Evolutionary conservation across 2,329 filamentous ascomycete species (phyloP).

Genomic region (Venturiaceae sp.): DNA sequence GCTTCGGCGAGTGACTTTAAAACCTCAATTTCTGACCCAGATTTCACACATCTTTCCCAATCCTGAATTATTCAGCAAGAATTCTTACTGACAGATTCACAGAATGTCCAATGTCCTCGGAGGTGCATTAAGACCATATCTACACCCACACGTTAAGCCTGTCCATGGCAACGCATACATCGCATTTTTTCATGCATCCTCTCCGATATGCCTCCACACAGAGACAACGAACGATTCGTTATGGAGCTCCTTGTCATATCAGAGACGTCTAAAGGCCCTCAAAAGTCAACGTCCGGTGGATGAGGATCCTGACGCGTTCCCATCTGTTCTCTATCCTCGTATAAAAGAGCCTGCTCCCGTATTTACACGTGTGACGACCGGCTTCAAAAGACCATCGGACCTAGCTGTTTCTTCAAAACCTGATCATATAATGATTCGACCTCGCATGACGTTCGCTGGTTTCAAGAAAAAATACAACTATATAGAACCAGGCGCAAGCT

Average conservation of each 20-base stretch:
- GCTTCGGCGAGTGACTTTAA: slow-evolving; percentile 10
- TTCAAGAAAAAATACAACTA: not conserved
- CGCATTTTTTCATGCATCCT: not conserved
- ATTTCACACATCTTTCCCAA: not conserved
- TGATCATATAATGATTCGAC: not conserved
- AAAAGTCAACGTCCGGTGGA: not conserved
- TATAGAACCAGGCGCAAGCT: not conserved
- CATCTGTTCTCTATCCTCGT: not conserved
- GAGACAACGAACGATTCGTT: not conserved
- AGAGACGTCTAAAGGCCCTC: not conserved
- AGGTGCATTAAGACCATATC: slow-evolving; percentile 1
- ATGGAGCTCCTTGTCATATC: slow-evolving; percentile 4
- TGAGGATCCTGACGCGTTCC: not conserved
- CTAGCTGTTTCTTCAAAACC: not conserved
- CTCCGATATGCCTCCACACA: not conserved
- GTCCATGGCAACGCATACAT: slow-evolving; percentile 1
- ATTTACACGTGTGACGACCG: not conserved
- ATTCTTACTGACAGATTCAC: not conserved
- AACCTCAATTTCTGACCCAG: not conserved
- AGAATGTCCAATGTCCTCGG: slow-evolving; percentile 1
- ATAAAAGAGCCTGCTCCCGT: not conserved
- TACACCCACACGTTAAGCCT: not conserved
- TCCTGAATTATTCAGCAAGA: too few relatives aligned
- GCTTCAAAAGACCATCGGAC: not conserved
- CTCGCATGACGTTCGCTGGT: not conserved